Percentiles rank a stretch among this genome's conserved stretches.
phyloP scores from a whole-genome alignment of 2,329 filamentous ascomycete species.

The Fusarium papillatum region DNA sequence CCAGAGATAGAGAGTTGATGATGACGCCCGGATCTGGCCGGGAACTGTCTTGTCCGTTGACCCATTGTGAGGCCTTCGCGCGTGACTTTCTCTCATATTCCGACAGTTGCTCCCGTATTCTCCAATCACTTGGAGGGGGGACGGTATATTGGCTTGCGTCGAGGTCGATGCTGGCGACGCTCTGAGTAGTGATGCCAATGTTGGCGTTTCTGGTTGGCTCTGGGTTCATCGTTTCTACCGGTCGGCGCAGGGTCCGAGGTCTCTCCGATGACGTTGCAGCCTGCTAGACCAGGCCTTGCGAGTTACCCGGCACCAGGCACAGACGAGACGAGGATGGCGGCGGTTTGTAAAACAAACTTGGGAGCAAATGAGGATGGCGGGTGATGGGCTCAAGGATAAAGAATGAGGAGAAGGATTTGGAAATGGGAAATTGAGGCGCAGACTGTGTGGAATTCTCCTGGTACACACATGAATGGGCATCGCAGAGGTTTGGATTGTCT shows the following conservation, averaged over 20 bases:
- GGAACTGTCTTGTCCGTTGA: conserved; percentile 26
- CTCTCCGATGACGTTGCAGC: conserved; percentile 29
- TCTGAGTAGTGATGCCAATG: conserved; percentile 12
- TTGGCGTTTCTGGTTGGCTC: conserved; percentile 1
- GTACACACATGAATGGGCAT: not conserved
- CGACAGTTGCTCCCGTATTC: conserved; percentile 6
- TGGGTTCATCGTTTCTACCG: conserved; percentile 17
- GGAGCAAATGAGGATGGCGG: conserved; percentile 16
- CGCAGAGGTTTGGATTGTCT: conserved; percentile 20
- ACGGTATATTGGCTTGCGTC: conserved; percentile 13
- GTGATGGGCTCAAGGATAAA: conserved; percentile 5
- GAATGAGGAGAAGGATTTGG: conserved; percentile 9
- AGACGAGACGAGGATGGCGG: conserved; percentile 22
- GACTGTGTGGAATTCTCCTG: not conserved
- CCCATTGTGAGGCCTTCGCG: conserved; percentile 22
- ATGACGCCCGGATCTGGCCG: conserved; percentile 22
- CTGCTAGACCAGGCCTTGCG: conserved; percentile 18
- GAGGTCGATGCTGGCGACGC: conserved; percentile 24
- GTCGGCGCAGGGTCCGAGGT: conserved; percentile 1
- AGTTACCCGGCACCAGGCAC: conserved; percentile 25
- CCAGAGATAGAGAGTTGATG: conserved; percentile 26
- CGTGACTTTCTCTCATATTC: conserved; percentile 8
- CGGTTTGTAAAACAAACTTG: conserved; percentile 9
- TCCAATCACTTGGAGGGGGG: conserved; percentile 10
- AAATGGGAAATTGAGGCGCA: conserved; percentile 16